Base-by-base conservation (phyloP, 2,329 filamentous ascomycete species). In the Monosporascus sp. region DNA sequence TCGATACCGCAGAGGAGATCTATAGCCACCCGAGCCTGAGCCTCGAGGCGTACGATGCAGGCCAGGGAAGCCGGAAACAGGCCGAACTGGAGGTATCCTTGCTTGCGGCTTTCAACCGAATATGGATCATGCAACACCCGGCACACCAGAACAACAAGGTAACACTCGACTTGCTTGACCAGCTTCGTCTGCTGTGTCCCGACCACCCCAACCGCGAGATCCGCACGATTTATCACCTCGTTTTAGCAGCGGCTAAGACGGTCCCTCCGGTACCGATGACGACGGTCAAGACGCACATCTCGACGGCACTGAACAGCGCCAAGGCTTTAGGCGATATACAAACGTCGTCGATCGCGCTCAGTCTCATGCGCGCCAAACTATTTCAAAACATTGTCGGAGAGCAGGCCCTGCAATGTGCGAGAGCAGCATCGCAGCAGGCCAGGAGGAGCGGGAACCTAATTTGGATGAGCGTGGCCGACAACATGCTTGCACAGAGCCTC, bases 361-460 rank as follows among this genome's bases (percentile, higher is more conserved):
- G 85, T 60, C 85, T 94, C 58, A 95, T 97, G 88, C 87, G 88
- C 50, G 84, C 81, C 64, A 82, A 85, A 49, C 88, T 96, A 63
- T 97, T 92, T 69, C 85, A 87, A 46, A 87, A 88, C 54, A 87
- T 92, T 15, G 83, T 95, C 4, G 90, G 90, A 48, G 87, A 88
- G 54, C 88, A 92, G 68, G 87, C 88, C 0, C 78, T 89, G 54
- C 91, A 91, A 71, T 89, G 87, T 64, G 86, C 87, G 5, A 79
- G 81, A 58, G 88, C 88, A 1, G 87, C 84, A 24, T 79, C 80
- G 24, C 80, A 79, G 43, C 85, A 89, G 72, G 86, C 87, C 5
- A 80, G 81, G 58, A 82, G 82, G 65, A 87, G 84, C 60, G 85
- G 86, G 22, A 89, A 89, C 64, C 74, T 83, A 17, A 70, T 91